Conservation (phyloP, 371 early-diverging fungal species). For the Haplosporangium sp. region DNA sequence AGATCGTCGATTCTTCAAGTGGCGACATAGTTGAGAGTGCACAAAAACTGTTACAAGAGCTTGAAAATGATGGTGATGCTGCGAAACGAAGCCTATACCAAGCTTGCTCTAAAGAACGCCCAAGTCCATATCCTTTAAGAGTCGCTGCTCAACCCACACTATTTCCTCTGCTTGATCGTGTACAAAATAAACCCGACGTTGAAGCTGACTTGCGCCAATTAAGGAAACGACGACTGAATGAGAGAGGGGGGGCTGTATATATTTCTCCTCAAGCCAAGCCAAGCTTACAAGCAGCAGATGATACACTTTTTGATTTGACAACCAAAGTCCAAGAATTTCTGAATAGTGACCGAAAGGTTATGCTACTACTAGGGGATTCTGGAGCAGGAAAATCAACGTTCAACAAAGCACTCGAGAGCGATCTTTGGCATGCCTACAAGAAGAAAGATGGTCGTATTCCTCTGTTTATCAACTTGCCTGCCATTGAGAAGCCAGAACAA, state of each 20-base stretch:
- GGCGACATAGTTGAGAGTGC: not conserved
- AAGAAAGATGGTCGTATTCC: not conserved
- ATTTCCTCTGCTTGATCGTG: constrained; percentile 5
- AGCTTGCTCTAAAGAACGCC: not conserved
- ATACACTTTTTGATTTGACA: constrained; percentile 2
- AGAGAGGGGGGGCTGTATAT: not conserved
- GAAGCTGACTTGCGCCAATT: constrained; percentile 4
- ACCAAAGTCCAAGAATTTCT: constrained; percentile 5
- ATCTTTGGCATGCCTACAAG: constrained; percentile 12
- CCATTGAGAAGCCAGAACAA: constrained; percentile 6
- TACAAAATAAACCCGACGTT: constrained; percentile 11
- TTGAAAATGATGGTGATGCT: not conserved
- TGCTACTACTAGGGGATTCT: constrained; percentile 16
- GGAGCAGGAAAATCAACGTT: constrained; percentile 23
- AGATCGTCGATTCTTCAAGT: not conserved
- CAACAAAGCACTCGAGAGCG: constrained; percentile 3
- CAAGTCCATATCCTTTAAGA: not conserved
- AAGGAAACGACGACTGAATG: not conserved
- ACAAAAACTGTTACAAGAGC: not conserved
- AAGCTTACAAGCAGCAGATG: not conserved
- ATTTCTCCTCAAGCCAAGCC: constrained; percentile 12
- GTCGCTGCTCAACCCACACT: not conserved
- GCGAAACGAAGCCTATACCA: not conserved
- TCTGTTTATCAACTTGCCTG: constrained; percentile 4
- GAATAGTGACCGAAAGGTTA: not conserved